Evolutionary conservation across 23 red algal genomes (phyloP).

Genomic region (Pyropia haitanensis): DNA sequence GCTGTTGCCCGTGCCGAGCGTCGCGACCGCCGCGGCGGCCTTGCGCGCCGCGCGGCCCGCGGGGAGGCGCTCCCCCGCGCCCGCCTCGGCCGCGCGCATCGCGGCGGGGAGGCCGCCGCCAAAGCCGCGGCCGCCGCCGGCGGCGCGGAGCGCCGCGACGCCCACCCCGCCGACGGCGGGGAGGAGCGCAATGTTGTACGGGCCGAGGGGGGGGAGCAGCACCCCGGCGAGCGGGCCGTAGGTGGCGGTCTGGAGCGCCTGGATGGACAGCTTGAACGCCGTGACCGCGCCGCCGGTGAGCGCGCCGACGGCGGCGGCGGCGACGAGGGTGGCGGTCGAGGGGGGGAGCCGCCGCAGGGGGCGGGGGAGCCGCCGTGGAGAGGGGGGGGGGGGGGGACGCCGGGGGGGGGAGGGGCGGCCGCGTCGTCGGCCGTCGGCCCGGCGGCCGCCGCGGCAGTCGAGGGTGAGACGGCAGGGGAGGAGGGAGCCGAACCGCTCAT

Average conservation of each 20-base stretch:
- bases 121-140: background rate
- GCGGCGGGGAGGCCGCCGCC: constrained; percentile 18
- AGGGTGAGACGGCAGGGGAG: no score
- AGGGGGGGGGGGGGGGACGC: no score
- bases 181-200: constrained; percentile 25
- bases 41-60: constrained; percentile 2
- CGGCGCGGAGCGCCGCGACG: constrained; percentile 13
- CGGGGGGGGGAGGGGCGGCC: no score
- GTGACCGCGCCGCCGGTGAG: constrained; percentile 12
- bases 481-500: no score
- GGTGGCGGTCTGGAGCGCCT: background rate
- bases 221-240: constrained; percentile 32
- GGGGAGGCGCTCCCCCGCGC: constrained; percentile 8
- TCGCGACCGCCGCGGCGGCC: constrained; percentile 23
- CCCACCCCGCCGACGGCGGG: constrained; percentile 21
- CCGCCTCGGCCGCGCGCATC: background rate
- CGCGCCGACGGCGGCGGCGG: constrained; percentile 11
- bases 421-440: no score
- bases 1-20: constrained; percentile 28
- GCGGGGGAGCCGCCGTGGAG: no score
- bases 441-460: no score
- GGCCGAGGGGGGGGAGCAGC: constrained; percentile 3
- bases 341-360: no score
- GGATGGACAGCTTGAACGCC: constrained; percentile 31
- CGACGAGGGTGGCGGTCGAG: background rate